Evolutionary conservation across 768 basidiomycete genomes (phyloP), one percentile per base, ranked within the genome.

Genomic region (Trametes cinnabarina): DNA sequence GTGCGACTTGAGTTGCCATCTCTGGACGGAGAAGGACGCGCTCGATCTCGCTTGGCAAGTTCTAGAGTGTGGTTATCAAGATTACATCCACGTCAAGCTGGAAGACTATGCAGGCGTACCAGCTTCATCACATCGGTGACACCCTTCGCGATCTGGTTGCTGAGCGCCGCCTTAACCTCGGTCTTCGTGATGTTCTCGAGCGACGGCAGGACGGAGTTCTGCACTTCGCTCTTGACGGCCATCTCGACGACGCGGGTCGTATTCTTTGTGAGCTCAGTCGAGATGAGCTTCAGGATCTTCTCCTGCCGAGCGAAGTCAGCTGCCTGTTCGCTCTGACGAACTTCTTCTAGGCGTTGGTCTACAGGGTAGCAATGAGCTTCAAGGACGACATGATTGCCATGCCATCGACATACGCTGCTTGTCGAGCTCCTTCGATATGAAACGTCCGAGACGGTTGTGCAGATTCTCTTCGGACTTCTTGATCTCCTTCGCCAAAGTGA

Each of bases 161-260:
- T 88, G 60, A 94, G 77, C 11, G 88, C 90, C 4, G 82, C 73
- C 71, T 86, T 87, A 53, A 95, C 88, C 71, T 94, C 92, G 48
- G 73, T 83, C 73, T 85, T 88, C 9, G 90, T 93, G 69, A 93
- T 90, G 52, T 75, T 85, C 70, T 92, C 90, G 32, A 94, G 77
- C 8, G 90, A 82, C 4, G 92, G 92, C 19, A 93, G 76, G 12
- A 94, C 89, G 0, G 90, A 91, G 65, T 80, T 87, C 69, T 90
- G 90, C 15, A 94, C 87, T 69, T 93, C 92, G 51, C 76, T 79
- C 76, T 92, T 92, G 67, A 94, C 88, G 14, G 91, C 92, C 80
- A 88, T 81, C 74, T 94, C 92, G 42, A 94, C 92, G 47, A 93
- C 89, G 12, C 90, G 82, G 10, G 90, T 91, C 11, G 92, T 94